Conservation (phyloP, 805 yeast genomes). For the Candida stauntonica region DNA sequence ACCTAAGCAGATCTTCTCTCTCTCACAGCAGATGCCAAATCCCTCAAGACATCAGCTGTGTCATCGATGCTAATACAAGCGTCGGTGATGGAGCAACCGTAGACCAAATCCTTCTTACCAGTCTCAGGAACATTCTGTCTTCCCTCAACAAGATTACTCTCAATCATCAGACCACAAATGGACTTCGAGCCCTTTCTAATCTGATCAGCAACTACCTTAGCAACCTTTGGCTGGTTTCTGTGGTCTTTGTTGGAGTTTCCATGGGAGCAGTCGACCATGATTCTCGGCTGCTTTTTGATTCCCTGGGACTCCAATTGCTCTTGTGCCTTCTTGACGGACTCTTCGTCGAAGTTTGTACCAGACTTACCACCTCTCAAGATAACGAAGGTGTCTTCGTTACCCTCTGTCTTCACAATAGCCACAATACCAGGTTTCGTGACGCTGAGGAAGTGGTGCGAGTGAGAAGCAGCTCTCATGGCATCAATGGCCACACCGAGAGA, state of each 20-base stretch:
- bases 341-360: constrained; percentile 86
- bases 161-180: constrained; percentile 95
- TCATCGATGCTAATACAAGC: constrained; percentile 92
- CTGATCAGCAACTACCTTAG: constrained; percentile 73
- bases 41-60: constrained; percentile 67
- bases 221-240: constrained; percentile 90
- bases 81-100: constrained; percentile 96
- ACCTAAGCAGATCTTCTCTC: constrained; percentile 51
- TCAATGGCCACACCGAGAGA: constrained; percentile 90
- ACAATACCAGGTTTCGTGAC: constrained; percentile 96
- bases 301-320: constrained; percentile 47
- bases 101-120: constrained; percentile 71
- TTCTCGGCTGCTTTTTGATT: constrained; percentile 44
- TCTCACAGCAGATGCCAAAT: constrained; percentile 75
- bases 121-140: constrained; percentile 82
- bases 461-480: constrained; percentile 87
- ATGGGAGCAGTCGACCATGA: constrained; percentile 97
- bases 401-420: constrained; percentile 93
- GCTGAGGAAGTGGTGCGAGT: constrained; percentile 89
- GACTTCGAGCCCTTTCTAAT: constrained; percentile 64
- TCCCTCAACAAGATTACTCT: constrained; percentile 87
- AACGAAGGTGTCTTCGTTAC: constrained; percentile 85
- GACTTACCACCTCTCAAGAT: constrained; percentile 94
- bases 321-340: constrained; percentile 64
- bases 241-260: constrained; percentile 92